Base-by-base conservation (phyloP, 768 basidiomycete genomes). In the Amanita pallidorosea region DNA sequence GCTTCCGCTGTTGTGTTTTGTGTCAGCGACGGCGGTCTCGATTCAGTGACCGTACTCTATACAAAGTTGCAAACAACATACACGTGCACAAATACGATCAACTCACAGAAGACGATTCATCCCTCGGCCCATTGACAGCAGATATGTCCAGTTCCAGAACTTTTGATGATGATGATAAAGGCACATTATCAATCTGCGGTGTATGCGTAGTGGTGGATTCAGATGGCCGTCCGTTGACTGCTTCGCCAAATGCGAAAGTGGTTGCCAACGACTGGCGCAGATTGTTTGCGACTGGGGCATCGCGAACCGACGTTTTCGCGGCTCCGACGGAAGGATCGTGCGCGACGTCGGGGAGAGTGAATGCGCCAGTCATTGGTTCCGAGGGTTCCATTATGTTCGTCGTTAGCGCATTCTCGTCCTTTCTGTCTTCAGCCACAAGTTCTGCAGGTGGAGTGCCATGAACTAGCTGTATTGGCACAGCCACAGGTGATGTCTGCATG, bases 401-500 rank as follows among this genome's bases (percentile, higher is more conserved):
- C 4, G 23, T 3, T n/a, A 17, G 27, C 27, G 5, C 27, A 27
- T 17, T 45, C 3, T 45, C 43, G 25, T 29, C 15, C n/a, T 31
- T 45, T 45, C n/a, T 7, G 4, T 8, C 23, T n/a, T 12, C 45
- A 46, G 5, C 31, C 20, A 22, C 18, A 6, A 20, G 31, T 34
- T 47, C 35, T 11, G 9, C 13, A n/a, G 34, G n/a, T 36, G 4
- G 46, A 18, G 46, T 47, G 11, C 23, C 27, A 27, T 37, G 20
- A 13, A 47, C 25, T 17, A 12, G 22, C 23, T 43, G 46, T 9
- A 41, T 13, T 7, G 42, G 29, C 27, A 49, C 29, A 18, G 49
- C 18, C 25, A 49, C 27, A 17, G 40, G 49, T 40, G 49, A 29
- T 33, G 49, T 42, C 29, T 49, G 38, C 20, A 48, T 48, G 37